Evolutionary conservation across 768 basidiomycete genomes (phyloP).

Genomic region (Steccherinum ochraceum): DNA sequence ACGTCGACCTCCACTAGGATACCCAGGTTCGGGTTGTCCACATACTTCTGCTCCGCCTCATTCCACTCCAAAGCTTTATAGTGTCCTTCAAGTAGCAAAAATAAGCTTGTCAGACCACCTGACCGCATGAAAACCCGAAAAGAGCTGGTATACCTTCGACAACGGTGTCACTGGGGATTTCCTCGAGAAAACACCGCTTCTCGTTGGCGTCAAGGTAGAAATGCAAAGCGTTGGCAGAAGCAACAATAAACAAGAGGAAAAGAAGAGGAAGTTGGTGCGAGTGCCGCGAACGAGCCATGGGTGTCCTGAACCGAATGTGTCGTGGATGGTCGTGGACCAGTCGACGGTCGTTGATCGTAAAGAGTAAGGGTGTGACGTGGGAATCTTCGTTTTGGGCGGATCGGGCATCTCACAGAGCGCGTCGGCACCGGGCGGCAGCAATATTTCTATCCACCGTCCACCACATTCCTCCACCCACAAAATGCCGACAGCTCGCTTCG

Average conservation of each 20-base stretch:
- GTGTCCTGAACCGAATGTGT: constrained; percentile 2
- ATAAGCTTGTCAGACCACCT: no score
- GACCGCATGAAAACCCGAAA: no score
- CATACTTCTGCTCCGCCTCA: constrained; percentile 62
- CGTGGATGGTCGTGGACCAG: not conserved
- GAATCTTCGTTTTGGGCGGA: not conserved
- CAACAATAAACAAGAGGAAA: constrained; percentile 35
- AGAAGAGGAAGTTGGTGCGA: constrained; percentile 24
- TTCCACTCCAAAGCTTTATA: constrained; percentile 93
- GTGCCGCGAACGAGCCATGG: constrained; percentile 11
- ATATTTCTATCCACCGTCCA: no score
- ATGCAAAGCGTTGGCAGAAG: constrained; percentile 71
- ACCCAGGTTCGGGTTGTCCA: constrained; percentile 69
- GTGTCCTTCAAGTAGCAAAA: constrained; percentile 54
- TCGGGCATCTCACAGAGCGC: no score
- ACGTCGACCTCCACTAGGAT: constrained; percentile 91
- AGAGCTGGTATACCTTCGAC: constrained; percentile 68
- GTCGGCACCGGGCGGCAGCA: no score
- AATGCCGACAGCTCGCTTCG: constrained; percentile 55
- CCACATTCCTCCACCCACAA: not conserved
- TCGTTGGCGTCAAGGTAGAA: constrained; percentile 96
- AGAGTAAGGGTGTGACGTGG: constrained; percentile 4
- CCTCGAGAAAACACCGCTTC: constrained; percentile 93
- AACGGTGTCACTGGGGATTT: constrained; percentile 90
- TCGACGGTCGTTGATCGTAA: constrained; percentile 1